Base-by-base conservation (phyloP, 139 green algal genomes). In the Chlorokybus atmophyticus region DNA sequence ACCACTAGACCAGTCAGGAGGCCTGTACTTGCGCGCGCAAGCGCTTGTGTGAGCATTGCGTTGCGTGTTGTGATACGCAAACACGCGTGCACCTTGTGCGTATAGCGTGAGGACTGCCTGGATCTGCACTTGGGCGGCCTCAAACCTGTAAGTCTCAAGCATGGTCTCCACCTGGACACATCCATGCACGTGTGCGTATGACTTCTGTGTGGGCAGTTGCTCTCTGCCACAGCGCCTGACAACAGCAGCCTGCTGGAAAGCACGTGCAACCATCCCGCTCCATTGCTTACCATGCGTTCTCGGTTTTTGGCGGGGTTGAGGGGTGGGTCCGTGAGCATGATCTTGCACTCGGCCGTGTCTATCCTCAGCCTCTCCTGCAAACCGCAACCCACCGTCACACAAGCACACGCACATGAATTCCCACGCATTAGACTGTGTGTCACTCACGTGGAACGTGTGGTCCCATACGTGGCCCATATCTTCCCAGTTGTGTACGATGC, bases 91-190 rank as follows among this genome's bases (percentile, higher is more conserved):
- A 82, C 79, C 81, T 60, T 85, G 75, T 0, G 76, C 70, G 65
- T 92, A 92, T 7, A 93, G 66, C 19, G 83, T 87, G 1, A 93
- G 77, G 25, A 87, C 80, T 2, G 84, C 80, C 59, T 92, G 83
- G n/a, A 85, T 64, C 57, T 93, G 84, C 32, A 85, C 68, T 57
- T 68, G 79, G 25, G 56, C 70, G 8, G 29, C 64, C 31, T 52
- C 29, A 50, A 88, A 88, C 19, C 73, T 66, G 62, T 76, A 85
- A 17, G 50, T 70, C 63, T 88, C 78, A 67, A 89, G 85, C 78
- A 88, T 85, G 25, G 58, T 71, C 52, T 85, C 55, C 8, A 66
- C 24, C 59, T 66, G 58, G 4, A 17, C n/a, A 6, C 35, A 44
- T n/a, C n/a, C n/a, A n/a, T n/a, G n/a, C n/a, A n/a, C n/a, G n/a